phyloP scores from a whole-genome alignment of 768 basidiomycete genomes.

The Stropharia rugosoannulata region DNA sequence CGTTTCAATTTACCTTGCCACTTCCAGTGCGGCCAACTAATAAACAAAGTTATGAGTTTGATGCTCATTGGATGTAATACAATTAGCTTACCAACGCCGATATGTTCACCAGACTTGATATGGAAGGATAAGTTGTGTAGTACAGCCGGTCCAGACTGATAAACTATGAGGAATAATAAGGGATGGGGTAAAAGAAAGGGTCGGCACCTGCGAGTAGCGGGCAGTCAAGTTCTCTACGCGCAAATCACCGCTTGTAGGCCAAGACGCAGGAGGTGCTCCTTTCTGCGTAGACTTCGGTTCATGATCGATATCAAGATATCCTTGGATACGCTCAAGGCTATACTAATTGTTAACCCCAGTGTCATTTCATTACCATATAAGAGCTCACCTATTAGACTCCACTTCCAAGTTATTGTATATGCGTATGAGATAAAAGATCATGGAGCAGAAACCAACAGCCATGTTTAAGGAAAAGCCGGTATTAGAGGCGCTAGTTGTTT shows the following conservation, averaged over 20 bases:
- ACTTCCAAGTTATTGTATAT: slow-evolving; percentile 43
- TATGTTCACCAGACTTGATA: slow-evolving; percentile 53
- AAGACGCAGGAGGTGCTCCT: slow-evolving; percentile 62
- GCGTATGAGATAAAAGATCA: slow-evolving; percentile 52
- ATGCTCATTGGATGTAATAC: too few species aligned
- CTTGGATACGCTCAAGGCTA: slow-evolving; percentile 71
- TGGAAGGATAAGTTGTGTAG: slow-evolving; percentile 53
- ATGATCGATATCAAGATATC: slow-evolving; percentile 57
- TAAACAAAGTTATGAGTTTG: background rate
- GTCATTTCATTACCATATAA: background rate
- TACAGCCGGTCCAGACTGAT: slow-evolving; percentile 46
- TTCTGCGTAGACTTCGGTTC: slow-evolving; percentile 40
- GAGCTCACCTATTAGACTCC: slow-evolving; percentile 24
- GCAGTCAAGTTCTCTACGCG: slow-evolving; percentile 57
- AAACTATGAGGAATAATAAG: background rate
- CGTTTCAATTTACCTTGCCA: slow-evolving; percentile 34
- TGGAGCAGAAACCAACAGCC: slow-evolving; percentile 53
- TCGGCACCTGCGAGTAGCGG: slow-evolving; percentile 40
- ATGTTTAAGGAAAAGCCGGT: slow-evolving; percentile 58
- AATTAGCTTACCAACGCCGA: slow-evolving; percentile 38
- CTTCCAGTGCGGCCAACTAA: slow-evolving; percentile 47
- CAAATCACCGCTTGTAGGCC: slow-evolving; percentile 62
- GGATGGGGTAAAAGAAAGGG: background rate
- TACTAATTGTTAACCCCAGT: background rate
- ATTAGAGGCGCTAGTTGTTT: slow-evolving; percentile 37